These are phyloP conservation scores for Kazachstania viticola DNA, from an alignment of 805 yeast species.

Conservation along the genomic window DNA sequence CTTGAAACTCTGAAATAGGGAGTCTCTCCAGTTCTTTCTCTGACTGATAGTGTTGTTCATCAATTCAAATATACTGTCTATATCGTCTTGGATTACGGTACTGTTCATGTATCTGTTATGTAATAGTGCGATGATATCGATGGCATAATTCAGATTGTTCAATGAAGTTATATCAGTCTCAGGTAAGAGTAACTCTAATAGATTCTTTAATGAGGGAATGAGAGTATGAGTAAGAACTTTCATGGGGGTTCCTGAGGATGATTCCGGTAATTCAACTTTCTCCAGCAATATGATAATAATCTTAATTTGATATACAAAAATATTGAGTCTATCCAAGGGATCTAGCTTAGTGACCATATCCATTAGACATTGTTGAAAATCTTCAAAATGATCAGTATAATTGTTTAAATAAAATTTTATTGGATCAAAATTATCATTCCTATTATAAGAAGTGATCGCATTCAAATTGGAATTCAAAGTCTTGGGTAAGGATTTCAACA, in stretches of 20 bases:
- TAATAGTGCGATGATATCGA: background rate
- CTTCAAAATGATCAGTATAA: slow-evolving; percentile 23
- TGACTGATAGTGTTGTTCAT: background rate
- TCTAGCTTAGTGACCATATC: slow-evolving; percentile 22
- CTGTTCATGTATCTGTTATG: background rate
- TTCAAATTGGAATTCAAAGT: slow-evolving; percentile 10
- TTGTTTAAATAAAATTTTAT: slow-evolving; percentile 20
- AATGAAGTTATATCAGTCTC: slow-evolving; percentile 1
- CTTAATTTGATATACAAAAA: slow-evolving; percentile 11
- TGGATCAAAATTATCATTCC: slow-evolving; percentile 29
- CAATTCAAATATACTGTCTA: background rate
- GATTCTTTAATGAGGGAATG: slow-evolving; percentile 1
- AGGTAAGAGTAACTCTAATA: slow-evolving; percentile 2
- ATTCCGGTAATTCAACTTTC: background rate
- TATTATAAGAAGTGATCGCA: slow-evolving; percentile 50
- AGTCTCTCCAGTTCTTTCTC: background rate
- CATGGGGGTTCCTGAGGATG: background rate
- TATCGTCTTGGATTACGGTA: background rate
- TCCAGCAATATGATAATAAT: slow-evolving; percentile 1
- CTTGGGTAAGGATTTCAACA: slow-evolving; percentile 55
- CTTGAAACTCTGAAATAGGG: background rate
- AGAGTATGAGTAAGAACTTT: slow-evolving; percentile 1
- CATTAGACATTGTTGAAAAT: slow-evolving; percentile 25
- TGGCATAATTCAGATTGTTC: background rate
- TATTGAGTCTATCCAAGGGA: slow-evolving; percentile 20